Evolutionary conservation across 371 early-diverging fungal genomes (phyloP).

Genomic region (Mucor irregularis): DNA sequence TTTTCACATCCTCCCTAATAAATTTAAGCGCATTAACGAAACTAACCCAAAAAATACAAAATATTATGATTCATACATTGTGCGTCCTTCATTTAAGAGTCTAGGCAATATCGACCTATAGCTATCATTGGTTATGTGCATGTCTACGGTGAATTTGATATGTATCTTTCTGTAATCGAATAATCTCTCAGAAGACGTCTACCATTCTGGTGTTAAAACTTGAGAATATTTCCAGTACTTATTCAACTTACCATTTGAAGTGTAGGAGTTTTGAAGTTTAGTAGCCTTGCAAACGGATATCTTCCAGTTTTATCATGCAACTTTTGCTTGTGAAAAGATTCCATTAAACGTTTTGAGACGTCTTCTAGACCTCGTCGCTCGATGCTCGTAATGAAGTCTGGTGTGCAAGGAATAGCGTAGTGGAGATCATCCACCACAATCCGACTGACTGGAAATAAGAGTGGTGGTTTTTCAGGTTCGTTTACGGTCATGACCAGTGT

Average conservation of each 20-base stretch:
- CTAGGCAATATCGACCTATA: conserved; percentile 16
- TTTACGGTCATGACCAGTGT: conserved; percentile 5
- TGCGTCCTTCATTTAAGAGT: conserved; percentile 17
- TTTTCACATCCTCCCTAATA: neutral
- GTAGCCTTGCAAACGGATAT: conserved; percentile 10
- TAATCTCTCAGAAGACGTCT: neutral
- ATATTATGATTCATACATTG: neutral
- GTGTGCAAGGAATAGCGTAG: conserved; percentile 9
- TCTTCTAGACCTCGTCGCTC: conserved; percentile 18
- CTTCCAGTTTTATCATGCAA: conserved; percentile 5
- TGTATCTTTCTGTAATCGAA: conserved; percentile 7
- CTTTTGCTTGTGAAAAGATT: conserved; percentile 5
- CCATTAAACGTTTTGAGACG: conserved; percentile 7
- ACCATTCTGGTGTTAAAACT: too few relatives aligned
- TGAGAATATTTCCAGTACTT: too few relatives aligned
- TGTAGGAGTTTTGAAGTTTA: neutral
- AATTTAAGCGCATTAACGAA: neutral
- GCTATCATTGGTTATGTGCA: conserved; percentile 1
- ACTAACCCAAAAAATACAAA: neutral
- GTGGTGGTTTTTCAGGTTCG: neutral
- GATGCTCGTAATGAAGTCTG: conserved; percentile 2
- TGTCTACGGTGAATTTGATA: conserved; percentile 2
- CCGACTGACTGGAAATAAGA: conserved; percentile 12
- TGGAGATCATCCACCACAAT: conserved; percentile 25
- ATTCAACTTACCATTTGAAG: neutral